phyloP scores from a whole-genome alignment of 305 asterid genomes.

The Fraxinus angustifolia region DNA sequence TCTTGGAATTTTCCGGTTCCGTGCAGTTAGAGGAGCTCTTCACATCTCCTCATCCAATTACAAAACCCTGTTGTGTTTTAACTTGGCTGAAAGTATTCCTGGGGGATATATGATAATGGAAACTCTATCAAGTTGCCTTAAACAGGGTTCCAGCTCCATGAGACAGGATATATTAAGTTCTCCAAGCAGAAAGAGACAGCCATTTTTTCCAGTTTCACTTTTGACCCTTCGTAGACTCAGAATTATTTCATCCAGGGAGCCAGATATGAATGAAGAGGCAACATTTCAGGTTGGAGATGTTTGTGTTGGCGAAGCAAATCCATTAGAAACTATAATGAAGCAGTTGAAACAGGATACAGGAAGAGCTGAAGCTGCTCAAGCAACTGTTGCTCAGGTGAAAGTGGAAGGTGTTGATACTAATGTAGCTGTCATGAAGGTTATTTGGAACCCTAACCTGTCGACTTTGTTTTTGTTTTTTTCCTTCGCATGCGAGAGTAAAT shows the following conservation, averaged over 20 bases:
- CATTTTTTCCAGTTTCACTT: slow-evolving; percentile 49
- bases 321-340: slow-evolving; percentile 71
- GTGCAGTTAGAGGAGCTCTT: slow-evolving; percentile 82
- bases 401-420: slow-evolving; percentile 91
- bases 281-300: slow-evolving; percentile 51
- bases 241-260: slow-evolving; percentile 45
- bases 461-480: slow-evolving; percentile 12
- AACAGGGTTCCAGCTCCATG: slow-evolving; percentile 35
- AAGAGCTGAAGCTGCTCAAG: slow-evolving; percentile 90
- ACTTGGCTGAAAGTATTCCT: slow-evolving; percentile 94
- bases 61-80: slow-evolving; percentile 78
- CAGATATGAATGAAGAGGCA: slow-evolving; percentile 41
- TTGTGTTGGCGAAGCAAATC: slow-evolving; percentile 64
- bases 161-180: slow-evolving; percentile 44
- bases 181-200: slow-evolving; percentile 49
- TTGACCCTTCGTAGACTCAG: slow-evolving; percentile 59
- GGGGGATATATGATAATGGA: slow-evolving; percentile 81
- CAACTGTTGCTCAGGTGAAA: slow-evolving; percentile 86
- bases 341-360: slow-evolving; percentile 73
- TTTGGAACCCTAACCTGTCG: slow-evolving; percentile 21
- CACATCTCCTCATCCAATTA: slow-evolving; percentile 57
- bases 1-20: slow-evolving; percentile 73
- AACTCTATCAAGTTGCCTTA: slow-evolving; percentile 56
- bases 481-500: slow-evolving; percentile 3
- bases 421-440: slow-evolving; percentile 81